Percentiles rank a stretch among this genome's conserved stretches.
These are phyloP conservation scores for Zhuliangozyma blackwelliae DNA, from an alignment of 1,139 yeast genomes.

Conservation along the genomic window DNA sequence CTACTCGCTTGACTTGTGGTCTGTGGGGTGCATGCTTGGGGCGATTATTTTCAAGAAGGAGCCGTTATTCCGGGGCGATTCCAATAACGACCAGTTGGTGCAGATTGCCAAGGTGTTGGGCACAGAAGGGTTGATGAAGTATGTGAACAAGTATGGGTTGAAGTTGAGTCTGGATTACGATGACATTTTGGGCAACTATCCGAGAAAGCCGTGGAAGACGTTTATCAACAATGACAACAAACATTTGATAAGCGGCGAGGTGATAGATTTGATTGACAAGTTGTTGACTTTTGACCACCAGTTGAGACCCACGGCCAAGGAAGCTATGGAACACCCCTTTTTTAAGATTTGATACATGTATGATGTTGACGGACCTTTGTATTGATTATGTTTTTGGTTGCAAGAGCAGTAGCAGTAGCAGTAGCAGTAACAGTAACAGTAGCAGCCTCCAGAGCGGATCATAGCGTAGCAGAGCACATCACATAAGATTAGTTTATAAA, in stretches of 20 bases:
- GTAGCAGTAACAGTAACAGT: too few relatives aligned
- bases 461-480: too few relatives aligned
- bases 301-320: constrained; percentile 69
- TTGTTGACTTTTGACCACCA: constrained; percentile 69
- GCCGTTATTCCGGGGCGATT: constrained; percentile 75
- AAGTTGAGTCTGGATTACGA: constrained; percentile 64
- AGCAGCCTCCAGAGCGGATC: too few relatives aligned
- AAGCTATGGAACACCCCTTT: constrained; percentile 65
- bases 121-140: constrained; percentile 59
- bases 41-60: constrained; percentile 73
- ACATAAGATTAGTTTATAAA: too few relatives aligned
- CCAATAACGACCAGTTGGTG: constrained; percentile 75
- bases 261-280: constrained; percentile 61
- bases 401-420: too few relatives aligned
- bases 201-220: constrained; percentile 64
- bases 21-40: constrained; percentile 77
- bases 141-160: constrained; percentile 58
- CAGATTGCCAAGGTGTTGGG: constrained; percentile 77
- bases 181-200: constrained; percentile 59
- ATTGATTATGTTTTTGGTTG: too few relatives aligned
- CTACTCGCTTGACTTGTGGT: constrained; percentile 77
- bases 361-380: too few relatives aligned
- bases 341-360: constrained; percentile 23
- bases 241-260: constrained; percentile 56
- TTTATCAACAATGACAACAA: constrained; percentile 51